phyloP scores from a whole-genome alignment of 139 green algal genomes.

The Micractinium sp. region DNA sequence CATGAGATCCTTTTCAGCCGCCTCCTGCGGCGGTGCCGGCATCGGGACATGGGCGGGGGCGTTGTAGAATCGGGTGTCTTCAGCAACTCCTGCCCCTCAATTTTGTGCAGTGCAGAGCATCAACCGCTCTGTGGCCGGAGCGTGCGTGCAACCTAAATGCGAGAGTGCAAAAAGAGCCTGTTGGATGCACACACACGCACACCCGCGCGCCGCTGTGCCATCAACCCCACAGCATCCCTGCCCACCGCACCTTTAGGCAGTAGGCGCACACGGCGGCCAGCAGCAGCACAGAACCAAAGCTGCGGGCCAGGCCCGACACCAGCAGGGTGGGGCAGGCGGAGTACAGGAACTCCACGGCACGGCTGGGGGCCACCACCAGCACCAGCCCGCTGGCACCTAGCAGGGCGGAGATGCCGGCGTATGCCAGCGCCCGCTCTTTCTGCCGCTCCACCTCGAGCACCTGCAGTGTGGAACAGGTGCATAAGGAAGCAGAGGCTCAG shows the following conservation, averaged over 20 bases:
- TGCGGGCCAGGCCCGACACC: constrained; percentile 19
- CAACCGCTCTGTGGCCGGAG: too few species aligned
- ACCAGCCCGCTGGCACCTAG: constrained; percentile 14
- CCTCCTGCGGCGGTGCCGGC: constrained; percentile 56
- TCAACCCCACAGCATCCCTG: background rate
- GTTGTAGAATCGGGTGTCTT: too few species aligned
- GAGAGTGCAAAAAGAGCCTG: too few species aligned
- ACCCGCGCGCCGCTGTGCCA: background rate
- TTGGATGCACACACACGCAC: too few species aligned
- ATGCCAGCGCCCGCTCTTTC: constrained; percentile 12
- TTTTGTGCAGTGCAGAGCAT: too few species aligned
- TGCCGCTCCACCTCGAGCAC: constrained; percentile 20
- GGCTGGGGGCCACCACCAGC: background rate
- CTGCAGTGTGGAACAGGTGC: background rate
- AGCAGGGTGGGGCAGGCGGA: constrained; percentile 2
- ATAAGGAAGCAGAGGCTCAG: too few species aligned
- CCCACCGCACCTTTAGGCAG: constrained; percentile 26
- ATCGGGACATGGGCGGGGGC: too few species aligned
- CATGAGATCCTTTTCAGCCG: constrained; percentile 51
- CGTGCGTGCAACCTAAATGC: too few species aligned
- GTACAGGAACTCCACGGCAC: constrained; percentile 8
- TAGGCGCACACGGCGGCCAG: constrained; percentile 29
- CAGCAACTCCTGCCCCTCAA: too few species aligned
- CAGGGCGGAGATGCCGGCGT: background rate
- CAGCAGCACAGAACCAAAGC: constrained; percentile 12